phyloP scores from a whole-genome alignment of 768 basidiomycete genomes.

The Dendrothele bispora region DNA sequence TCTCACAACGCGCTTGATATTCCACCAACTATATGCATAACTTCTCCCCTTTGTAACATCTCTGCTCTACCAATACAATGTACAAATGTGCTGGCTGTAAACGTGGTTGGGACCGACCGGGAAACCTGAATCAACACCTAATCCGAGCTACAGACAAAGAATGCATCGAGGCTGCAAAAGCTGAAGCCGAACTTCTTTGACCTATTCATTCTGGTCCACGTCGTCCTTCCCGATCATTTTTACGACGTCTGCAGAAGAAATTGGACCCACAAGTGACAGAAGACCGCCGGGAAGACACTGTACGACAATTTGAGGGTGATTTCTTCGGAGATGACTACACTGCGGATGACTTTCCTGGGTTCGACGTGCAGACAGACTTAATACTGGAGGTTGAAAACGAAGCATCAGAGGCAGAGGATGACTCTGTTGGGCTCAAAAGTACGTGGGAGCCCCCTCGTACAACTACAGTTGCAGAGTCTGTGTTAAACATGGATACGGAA shows the following conservation, averaged over 20 bases:
- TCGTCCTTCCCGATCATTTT: neutral
- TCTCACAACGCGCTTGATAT: too few species aligned
- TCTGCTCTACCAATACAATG: neutral
- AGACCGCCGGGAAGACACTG: too few species aligned
- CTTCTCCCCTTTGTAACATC: neutral
- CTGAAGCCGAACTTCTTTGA: neutral
- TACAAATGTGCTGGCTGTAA: neutral
- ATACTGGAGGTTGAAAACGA: neutral
- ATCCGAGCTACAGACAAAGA: neutral
- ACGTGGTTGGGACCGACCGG: neutral
- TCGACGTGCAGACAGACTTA: neutral
- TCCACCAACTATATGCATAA: too few species aligned
- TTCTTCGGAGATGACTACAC: constrained; percentile 9
- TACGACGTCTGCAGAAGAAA: neutral
- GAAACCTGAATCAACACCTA: neutral
- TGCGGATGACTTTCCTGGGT: neutral
- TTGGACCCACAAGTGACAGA: too few species aligned
- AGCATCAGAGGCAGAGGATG: neutral
- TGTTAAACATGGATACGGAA: neutral
- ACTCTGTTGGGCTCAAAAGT: neutral
- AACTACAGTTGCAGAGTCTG: neutral
- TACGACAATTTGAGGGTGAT: constrained; percentile 5
- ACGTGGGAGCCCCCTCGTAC: neutral
- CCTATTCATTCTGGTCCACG: neutral
- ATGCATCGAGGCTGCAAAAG: neutral